These are phyloP conservation scores for Trifolium repens DNA, from an alignment of 306 rosid genomes.

Conservation along the genomic window DNA sequence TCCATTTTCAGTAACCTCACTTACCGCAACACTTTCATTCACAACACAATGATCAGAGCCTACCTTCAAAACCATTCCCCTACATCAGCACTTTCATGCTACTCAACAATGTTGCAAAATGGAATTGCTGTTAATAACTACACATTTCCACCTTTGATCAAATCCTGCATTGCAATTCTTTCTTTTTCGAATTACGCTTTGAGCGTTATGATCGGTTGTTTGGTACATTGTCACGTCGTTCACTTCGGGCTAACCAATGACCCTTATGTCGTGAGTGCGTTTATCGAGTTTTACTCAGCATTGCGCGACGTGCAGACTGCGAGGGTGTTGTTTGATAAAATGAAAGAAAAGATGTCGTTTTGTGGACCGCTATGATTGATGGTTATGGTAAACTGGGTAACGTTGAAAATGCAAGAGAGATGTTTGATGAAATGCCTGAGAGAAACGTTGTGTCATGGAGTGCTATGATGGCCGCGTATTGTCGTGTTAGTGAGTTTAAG, in stretches of 20 bases:
- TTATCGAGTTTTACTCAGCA: constrained; percentile 62
- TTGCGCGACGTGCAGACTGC: constrained; percentile 48
- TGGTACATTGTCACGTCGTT: constrained; percentile 51
- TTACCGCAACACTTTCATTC: constrained; percentile 66
- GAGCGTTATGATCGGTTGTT: too few relatives aligned
- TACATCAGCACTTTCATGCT: constrained; percentile 52
- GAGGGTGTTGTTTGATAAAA: constrained; percentile 58
- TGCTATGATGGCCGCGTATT: constrained; percentile 54
- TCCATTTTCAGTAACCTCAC: constrained; percentile 57
- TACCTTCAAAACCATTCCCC: constrained; percentile 48
- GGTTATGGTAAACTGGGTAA: constrained; percentile 81
- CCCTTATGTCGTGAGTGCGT: constrained; percentile 60
- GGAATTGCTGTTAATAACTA: constrained; percentile 68
- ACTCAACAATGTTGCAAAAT: constrained; percentile 56
- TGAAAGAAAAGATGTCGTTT: constrained; percentile 65
- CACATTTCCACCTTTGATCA: constrained; percentile 79
- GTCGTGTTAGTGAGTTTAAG: constrained; percentile 47
- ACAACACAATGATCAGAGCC: constrained; percentile 78
- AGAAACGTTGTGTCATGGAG: constrained; percentile 66
- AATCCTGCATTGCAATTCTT: constrained; percentile 58
- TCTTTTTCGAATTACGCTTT: too few relatives aligned
- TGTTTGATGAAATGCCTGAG: constrained; percentile 84
- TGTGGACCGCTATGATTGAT: constrained; percentile 80
- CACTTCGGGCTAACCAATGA: constrained; percentile 59
- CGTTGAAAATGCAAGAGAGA: constrained; percentile 55